These are phyloP conservation scores for Hura crepitans DNA, from an alignment of 441 rosid genomes.

Conservation along the genomic window DNA sequence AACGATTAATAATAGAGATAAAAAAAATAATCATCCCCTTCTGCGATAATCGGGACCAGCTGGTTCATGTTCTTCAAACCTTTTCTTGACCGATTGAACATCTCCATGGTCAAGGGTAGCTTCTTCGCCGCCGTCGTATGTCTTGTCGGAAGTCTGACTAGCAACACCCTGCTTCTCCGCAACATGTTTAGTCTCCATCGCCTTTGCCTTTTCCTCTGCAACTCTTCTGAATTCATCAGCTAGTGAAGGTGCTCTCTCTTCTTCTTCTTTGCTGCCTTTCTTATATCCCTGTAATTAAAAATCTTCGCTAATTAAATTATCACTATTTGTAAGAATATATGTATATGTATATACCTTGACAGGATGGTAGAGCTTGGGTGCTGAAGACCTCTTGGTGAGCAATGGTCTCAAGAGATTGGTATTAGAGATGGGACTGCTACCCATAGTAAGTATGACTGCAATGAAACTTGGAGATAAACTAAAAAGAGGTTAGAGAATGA, in stretches of 20 bases:
- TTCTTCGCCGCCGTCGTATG: background rate
- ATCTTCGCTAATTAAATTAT: background rate
- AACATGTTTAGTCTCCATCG: background rate
- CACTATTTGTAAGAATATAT: too few relatives aligned
- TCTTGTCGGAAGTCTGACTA: background rate
- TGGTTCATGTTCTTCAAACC: background rate
- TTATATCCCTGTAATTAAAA: background rate
- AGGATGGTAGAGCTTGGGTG: too few relatives aligned
- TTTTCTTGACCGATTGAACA: background rate
- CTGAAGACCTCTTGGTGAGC: too few relatives aligned
- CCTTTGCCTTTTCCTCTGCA: constrained; percentile 26
- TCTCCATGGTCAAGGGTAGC: background rate
- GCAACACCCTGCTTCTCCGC: constrained; percentile 12
- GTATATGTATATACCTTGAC: too few relatives aligned
- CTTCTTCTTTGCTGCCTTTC: background rate
- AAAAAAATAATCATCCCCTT: background rate
- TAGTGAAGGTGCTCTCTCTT: constrained; percentile 28
- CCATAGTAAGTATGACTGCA: too few relatives aligned
- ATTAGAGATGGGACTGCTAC: too few relatives aligned
- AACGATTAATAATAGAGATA: too few relatives aligned
- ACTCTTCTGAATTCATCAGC: constrained; percentile 32
- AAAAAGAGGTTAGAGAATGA: too few relatives aligned
- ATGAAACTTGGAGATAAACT: too few relatives aligned
- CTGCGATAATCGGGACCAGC: constrained; percentile 12
- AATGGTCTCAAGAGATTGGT: too few relatives aligned